phyloP scores from a whole-genome alignment of 768 basidiomycete genomes.

The Cubamyces lactineus region DNA sequence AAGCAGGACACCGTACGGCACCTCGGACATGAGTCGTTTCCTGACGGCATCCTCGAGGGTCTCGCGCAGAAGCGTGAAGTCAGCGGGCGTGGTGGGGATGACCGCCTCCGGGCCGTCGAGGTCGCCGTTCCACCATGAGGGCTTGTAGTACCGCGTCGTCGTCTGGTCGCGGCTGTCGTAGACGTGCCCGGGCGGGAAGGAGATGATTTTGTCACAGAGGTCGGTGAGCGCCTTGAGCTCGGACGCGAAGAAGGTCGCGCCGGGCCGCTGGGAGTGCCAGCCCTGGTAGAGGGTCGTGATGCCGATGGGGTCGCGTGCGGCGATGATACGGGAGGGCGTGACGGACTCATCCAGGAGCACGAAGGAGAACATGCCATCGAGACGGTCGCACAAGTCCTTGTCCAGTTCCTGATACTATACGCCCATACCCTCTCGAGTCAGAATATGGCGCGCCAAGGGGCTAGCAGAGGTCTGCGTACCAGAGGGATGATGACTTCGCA shows the following conservation, averaged over 20 bases:
- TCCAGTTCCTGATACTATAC: conserved; percentile 82
- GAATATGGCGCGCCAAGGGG: neutral
- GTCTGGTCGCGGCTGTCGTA: conserved; percentile 85
- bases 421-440: neutral
- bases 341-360: conserved; percentile 93
- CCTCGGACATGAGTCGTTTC: conserved; percentile 97
- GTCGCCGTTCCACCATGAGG: conserved; percentile 90
- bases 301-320: conserved; percentile 95
- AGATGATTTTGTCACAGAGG: conserved; percentile 92
- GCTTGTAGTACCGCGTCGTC: conserved; percentile 83
- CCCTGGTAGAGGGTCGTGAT: conserved; percentile 99
- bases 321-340: conserved; percentile 87
- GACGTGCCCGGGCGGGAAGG: conserved; percentile 97
- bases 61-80: conserved; percentile 75
- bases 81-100: conserved; percentile 61
- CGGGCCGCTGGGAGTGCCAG: conserved; percentile 82
- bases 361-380: conserved; percentile 99
- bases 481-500: conserved; percentile 97
- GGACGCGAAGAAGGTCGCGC: conserved; percentile 88
- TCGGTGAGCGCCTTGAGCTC: conserved; percentile 91
- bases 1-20: conserved; percentile 95
- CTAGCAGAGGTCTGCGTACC: conserved; percentile 43
- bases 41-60: conserved; percentile 89
- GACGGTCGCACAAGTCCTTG: conserved; percentile 71
- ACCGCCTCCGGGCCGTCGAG: conserved; percentile 55